phyloP scores from a whole-genome alignment of 768 basidiomycete species.

The Flagelloscypha sp. region DNA sequence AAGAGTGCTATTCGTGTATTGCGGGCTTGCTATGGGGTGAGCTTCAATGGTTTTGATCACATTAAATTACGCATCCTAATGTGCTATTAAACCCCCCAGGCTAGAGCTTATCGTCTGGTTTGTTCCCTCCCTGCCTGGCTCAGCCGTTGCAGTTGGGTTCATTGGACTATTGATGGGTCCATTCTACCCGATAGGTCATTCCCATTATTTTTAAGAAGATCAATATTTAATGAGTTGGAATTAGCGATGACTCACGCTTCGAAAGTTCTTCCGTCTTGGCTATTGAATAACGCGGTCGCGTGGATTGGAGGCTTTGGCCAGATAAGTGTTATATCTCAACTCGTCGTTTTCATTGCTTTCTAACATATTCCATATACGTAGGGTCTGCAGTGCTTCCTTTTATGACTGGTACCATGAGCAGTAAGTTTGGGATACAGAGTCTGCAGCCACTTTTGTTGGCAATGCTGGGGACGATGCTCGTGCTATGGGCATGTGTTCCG shows the following conservation, averaged over 20 bases:
- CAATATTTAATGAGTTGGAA: background rate
- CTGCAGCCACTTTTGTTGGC: constrained; percentile 42
- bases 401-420: constrained; percentile 31
- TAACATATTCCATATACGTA: too few relatives aligned
- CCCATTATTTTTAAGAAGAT: constrained; percentile 5
- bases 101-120: constrained; percentile 38
- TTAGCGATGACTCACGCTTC: constrained; percentile 58
- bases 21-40: constrained; percentile 20
- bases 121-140: constrained; percentile 30
- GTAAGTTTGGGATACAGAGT: constrained; percentile 29
- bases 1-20: constrained; percentile 20
- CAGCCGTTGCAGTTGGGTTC: constrained; percentile 32
- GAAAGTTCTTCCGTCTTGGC: constrained; percentile 60
- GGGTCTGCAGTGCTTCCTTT: constrained; percentile 38
- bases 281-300: constrained; percentile 54
- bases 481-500: constrained; percentile 50
- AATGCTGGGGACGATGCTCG: constrained; percentile 52
- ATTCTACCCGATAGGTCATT: constrained; percentile 37
- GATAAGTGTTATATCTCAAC: too few relatives aligned
- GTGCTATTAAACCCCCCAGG: constrained; percentile 9
- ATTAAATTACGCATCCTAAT: background rate
- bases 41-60: background rate
- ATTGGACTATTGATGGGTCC: constrained; percentile 39
- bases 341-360: too few relatives aligned
- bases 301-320: constrained; percentile 67